Base-by-base conservation (phyloP, 192 early-diverging fungal species). In the Backusella psychrophila region DNA sequence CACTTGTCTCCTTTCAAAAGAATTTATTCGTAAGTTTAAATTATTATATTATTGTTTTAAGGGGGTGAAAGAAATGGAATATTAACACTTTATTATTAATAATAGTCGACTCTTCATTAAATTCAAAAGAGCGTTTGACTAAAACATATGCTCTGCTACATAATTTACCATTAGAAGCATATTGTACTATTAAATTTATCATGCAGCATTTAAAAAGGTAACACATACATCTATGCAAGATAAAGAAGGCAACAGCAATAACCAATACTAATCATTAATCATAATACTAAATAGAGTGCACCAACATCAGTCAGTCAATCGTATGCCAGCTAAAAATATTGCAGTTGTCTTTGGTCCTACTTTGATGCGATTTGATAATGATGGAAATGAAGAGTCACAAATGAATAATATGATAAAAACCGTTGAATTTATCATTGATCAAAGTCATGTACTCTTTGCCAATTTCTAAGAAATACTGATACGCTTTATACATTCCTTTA, bases 291-390 rank as follows among this genome's bases (percentile, higher is more conserved):
- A 70, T 46, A 71, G 70, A 31, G 29, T 71, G 0, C 70, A 71
- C 19, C 70, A 71, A 71, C 70, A 71, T 49, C 33, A 39, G 3
- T 36, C 70, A 26, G 80, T 87, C 19, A 99, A 99, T 85, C 88
- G 93, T 66, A 99, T 99, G 97, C 90, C 89, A 1, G 79, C 95
- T 41, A 94, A 94, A 78, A 99, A 98, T 71, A 77, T 99, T 52
- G 90, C 94, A 14, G 95, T 97, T 23, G 94, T 99, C 38, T 97
- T 99, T 91, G 96, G 93, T 1, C 95, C 95, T 12, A 96, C 93
- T 11, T 78, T 99, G 33, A 83, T 94, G 85, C 86, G 89, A 34
- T 88, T 88, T 81, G 80, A 82, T 11, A 83, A 90, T 69, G 76
- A 88, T 26, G 83, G 80, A 17, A 80, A 77, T 15, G 92, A 93